Conservation (phyloP, 805 yeast species). For the Candida nitratophila region DNA sequence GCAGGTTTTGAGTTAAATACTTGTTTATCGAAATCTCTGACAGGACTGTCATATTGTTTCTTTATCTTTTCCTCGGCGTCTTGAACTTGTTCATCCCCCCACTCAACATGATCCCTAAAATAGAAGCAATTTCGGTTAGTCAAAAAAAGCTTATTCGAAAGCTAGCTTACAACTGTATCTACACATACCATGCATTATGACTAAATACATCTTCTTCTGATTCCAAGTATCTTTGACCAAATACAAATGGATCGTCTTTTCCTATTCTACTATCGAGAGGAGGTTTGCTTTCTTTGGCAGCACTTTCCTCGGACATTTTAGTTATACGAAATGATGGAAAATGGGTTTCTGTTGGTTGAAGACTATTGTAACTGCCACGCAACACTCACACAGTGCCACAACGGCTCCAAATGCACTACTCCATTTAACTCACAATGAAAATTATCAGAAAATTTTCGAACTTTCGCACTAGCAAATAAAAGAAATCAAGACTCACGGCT, state of each 20-base stretch:
- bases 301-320: background rate
- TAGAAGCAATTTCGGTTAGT: too few relatives aligned
- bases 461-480: too few relatives aligned
- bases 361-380: too few relatives aligned
- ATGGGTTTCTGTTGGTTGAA: too few relatives aligned
- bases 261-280: conserved; percentile 57
- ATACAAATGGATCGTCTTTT: conserved; percentile 83
- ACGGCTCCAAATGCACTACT: too few relatives aligned
- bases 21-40: conserved; percentile 76
- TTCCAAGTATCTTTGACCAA: conserved; percentile 77
- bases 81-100: conserved; percentile 84
- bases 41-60: conserved; percentile 76
- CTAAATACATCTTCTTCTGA: conserved; percentile 79
- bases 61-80: conserved; percentile 71
- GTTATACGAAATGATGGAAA: too few relatives aligned
- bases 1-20: conserved; percentile 82
- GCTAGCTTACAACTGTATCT: too few relatives aligned
- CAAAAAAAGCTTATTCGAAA: too few relatives aligned
- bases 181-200: conserved; percentile 74
- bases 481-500: too few relatives aligned
- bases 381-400: too few relatives aligned
- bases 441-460: background rate
- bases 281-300: conserved; percentile 27
- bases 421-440: too few relatives aligned
- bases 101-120: conserved; percentile 82